Evolutionary conservation across 108 stramenopile species (phyloP), one percentile per base, ranked within the genome.

Genomic region (Skeletonema tropicum): DNA sequence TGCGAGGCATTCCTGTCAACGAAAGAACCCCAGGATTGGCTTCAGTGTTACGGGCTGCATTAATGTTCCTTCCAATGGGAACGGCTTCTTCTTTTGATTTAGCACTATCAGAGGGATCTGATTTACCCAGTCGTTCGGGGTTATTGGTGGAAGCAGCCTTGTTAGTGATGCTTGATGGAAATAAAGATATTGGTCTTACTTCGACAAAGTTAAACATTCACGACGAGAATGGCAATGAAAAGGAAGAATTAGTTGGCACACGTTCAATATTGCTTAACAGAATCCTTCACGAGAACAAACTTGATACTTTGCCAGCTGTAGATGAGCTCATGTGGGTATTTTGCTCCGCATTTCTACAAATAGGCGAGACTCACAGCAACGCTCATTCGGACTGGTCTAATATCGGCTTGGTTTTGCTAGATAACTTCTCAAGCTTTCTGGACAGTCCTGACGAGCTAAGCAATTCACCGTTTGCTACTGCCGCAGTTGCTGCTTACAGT

Each of bases 151-250:
- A 94, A 69, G 62, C 89, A 23, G 89, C 89, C 5, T 64, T 94
- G 36, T 68, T 71, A 17, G 82, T 94, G 23, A 84, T 94, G 70
- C 64, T 91, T 42, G 92, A 94, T 73, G 90, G 89, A 25, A 84
- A 55, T 35, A 46, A 61, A 13, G 70, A 58, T 68, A 42, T 35
- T 14, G 76, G 76, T 48, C 71, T 57, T 57, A 45, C 67, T 38
- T 41, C 32, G 57, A 58, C 42, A 4, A 30, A 65, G 39, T 69
- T 82, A 29, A 36, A 8, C 19, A 21, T 45, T 36, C 39, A 57
- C 31, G 70, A 8, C 9, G 42, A 58, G 25, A 70, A 55, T 46
- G 55, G 66, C 65, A 58, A 31, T 13, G 29, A n/a, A 58, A 80
- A 67, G 25, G 68, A 68, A 12, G 39, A 39, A 29, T 36, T 74